phyloP scores from a whole-genome alignment of 2,329 filamentous ascomycete species.

The Coniochaeta prunicola region DNA sequence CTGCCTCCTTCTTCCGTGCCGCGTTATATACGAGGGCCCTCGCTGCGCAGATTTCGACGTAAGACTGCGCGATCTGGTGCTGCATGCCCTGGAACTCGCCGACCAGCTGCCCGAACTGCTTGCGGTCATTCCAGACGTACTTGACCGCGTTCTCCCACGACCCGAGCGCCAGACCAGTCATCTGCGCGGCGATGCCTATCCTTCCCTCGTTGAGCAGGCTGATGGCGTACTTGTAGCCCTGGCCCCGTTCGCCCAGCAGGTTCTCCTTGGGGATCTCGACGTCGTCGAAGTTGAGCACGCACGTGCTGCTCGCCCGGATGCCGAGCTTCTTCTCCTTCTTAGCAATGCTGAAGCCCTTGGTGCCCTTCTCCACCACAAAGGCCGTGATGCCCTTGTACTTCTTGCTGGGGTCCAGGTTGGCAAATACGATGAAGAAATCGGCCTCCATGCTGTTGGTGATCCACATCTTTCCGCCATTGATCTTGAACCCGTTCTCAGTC shows the following conservation, averaged over 20 bases:
- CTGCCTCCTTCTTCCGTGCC: slow-evolving; percentile 94
- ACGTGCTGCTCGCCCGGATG: slow-evolving; percentile 92
- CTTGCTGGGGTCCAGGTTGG: slow-evolving; percentile 85
- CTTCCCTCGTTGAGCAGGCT: slow-evolving; percentile 89
- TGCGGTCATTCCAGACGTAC: slow-evolving; percentile 98
- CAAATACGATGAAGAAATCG: slow-evolving; percentile 94
- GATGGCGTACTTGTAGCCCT: slow-evolving; percentile 98
- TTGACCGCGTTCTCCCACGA: slow-evolving; percentile 90
- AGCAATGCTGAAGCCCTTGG: slow-evolving; percentile 83
- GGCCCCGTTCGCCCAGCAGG: slow-evolving; percentile 77
- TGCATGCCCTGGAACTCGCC: slow-evolving; percentile 99
- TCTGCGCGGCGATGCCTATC: slow-evolving; percentile 96
- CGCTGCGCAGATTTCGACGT: slow-evolving; percentile 86
- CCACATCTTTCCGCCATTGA: slow-evolving; percentile 98
- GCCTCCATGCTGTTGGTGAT: slow-evolving; percentile 97
- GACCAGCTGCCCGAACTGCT: slow-evolving; percentile 89
- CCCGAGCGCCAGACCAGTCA: slow-evolving; percentile 92
- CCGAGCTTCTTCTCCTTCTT: slow-evolving; percentile 99
- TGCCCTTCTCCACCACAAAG: slow-evolving; percentile 88
- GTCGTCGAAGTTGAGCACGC: slow-evolving; percentile 95
- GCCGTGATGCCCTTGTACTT: slow-evolving; percentile 97
- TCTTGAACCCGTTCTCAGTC: slow-evolving; percentile 74
- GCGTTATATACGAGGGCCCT: slow-evolving; percentile 93
- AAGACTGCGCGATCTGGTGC: slow-evolving; percentile 94
- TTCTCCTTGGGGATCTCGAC: slow-evolving; percentile 85